Conservation (phyloP, 352 stramenopile species). For the Pythium brassicae region DNA sequence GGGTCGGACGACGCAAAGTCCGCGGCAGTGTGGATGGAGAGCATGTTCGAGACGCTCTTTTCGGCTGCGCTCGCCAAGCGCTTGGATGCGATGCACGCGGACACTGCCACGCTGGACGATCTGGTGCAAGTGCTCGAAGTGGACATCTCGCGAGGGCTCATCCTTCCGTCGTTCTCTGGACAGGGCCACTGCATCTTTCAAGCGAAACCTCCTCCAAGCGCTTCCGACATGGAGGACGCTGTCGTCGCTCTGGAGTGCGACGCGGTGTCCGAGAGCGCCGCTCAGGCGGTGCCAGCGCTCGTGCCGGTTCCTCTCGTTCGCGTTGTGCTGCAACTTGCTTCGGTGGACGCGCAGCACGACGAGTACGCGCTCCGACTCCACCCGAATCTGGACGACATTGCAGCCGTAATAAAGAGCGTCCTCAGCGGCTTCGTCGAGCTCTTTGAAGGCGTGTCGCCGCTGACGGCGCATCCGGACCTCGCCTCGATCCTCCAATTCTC, state of each 20-base stretch:
- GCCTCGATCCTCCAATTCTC: conserved; percentile 42
- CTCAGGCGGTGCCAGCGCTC: conserved; percentile 1
- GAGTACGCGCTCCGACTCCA: conserved; percentile 26
- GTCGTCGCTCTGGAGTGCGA: background rate
- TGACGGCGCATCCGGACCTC: conserved; percentile 35
- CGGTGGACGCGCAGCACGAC: background rate
- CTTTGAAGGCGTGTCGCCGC: conserved; percentile 33
- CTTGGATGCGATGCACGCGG: background rate
- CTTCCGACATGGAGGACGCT: background rate
- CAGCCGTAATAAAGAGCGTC: conserved; percentile 19
- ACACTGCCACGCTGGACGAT: conserved; percentile 26
- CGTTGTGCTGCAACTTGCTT: conserved; percentile 11
- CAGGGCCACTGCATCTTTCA: conserved; percentile 2
- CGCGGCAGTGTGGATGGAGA: conserved; percentile 27
- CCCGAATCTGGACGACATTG: conserved; percentile 28
- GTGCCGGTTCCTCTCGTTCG: conserved; percentile 15
- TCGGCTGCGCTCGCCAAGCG: conserved; percentile 16
- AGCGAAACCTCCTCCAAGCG: background rate
- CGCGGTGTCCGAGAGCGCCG: background rate
- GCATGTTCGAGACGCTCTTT: conserved; percentile 31
- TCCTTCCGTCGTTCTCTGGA: conserved; percentile 19
- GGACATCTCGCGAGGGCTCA: conserved; percentile 15
- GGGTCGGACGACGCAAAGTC: conserved; percentile 6
- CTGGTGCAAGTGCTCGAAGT: conserved; percentile 19
- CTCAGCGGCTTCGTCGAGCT: conserved; percentile 32